phyloP scores from a whole-genome alignment of 73 alveolate species.

The Paramecium bursaria region DNA sequence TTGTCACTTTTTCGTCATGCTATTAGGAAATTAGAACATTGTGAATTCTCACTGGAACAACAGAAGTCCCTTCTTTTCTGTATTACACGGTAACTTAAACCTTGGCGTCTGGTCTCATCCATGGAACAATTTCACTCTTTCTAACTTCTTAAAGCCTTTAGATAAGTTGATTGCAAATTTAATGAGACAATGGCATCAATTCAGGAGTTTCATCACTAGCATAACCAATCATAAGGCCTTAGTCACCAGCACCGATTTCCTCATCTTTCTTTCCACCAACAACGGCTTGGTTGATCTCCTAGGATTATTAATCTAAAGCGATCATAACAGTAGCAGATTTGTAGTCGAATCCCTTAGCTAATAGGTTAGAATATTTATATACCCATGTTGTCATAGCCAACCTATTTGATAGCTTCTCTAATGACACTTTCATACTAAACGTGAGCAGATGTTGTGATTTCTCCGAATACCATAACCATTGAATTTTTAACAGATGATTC shows the following conservation, averaged over 20 bases:
- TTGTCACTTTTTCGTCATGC: slow-evolving; percentile 90
- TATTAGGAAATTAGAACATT: slow-evolving; percentile 95
- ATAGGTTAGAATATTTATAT: slow-evolving; percentile 48
- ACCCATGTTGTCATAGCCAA: slow-evolving; percentile 95
- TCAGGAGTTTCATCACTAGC: slow-evolving; percentile 97
- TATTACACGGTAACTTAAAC: slow-evolving; percentile 98
- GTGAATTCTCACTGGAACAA: slow-evolving; percentile 92
- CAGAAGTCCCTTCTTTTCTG: slow-evolving; percentile 81
- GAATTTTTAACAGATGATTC: slow-evolving; percentile 96
- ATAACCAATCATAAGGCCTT: slow-evolving; percentile 99
- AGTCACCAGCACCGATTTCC: slow-evolving; percentile 99
- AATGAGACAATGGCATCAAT: slow-evolving; percentile 96
- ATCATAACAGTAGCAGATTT: slow-evolving; percentile 87
- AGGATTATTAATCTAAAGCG: slow-evolving; percentile 89
- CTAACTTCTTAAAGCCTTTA: slow-evolving; percentile 93
- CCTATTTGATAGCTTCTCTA: slow-evolving; percentile 88
- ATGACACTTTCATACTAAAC: slow-evolving; percentile 91
- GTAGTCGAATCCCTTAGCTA: slow-evolving; percentile 94
- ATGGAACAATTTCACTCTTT: slow-evolving; percentile 85
- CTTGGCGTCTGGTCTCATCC: slow-evolving; percentile 99
- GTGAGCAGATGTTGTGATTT: slow-evolving; percentile 88
- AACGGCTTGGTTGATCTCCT: slow-evolving; percentile 96
- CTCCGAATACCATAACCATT: slow-evolving; percentile 95
- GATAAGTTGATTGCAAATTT: slow-evolving; percentile 88
- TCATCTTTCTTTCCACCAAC: slow-evolving; percentile 91